These are phyloP conservation scores for Xylaria venustula DNA, from an alignment of 495 filamentous ascomycete species.

Conservation along the genomic window DNA sequence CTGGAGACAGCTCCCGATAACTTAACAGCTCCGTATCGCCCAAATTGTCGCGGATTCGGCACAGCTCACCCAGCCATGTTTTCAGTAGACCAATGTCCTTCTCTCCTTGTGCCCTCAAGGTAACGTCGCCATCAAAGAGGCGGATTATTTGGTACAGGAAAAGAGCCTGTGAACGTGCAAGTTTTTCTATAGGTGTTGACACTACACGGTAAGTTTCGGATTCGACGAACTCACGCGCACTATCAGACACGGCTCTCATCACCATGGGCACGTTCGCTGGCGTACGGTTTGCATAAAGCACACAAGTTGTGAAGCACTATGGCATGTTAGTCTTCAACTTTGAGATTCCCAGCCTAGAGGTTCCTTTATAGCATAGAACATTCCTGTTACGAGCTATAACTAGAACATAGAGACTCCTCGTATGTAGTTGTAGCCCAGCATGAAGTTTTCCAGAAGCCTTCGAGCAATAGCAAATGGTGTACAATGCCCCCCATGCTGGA, in stretches of 20 bases:
- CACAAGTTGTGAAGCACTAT: constrained; percentile 24
- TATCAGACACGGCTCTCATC: constrained; percentile 21
- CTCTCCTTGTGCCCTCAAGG: constrained; percentile 27
- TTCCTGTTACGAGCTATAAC: background rate
- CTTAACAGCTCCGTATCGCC: constrained; percentile 9
- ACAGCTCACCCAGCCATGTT: constrained; percentile 28
- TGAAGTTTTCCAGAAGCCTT: no score
- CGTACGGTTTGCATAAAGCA: constrained; percentile 28
- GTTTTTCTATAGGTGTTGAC: constrained; percentile 25
- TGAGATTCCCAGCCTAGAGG: background rate
- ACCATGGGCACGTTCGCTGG: constrained; percentile 23
- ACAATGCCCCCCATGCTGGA: no score
- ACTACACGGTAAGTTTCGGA: background rate
- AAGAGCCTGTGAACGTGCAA: constrained; percentile 32
- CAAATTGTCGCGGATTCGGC: constrained; percentile 26
- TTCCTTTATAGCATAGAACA: background rate
- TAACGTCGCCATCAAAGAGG: constrained; percentile 34
- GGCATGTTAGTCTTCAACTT: background rate
- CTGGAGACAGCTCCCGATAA: constrained; percentile 6
- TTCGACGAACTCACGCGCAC: constrained; percentile 21
- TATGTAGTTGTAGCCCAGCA: no score
- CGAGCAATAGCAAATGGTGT: no score
- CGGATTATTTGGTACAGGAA: constrained; percentile 32
- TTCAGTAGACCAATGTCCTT: constrained; percentile 24
- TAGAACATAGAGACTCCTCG: no score